Base-by-base conservation (phyloP, 192 early-diverging fungal species). In the Podila epigama region DNA sequence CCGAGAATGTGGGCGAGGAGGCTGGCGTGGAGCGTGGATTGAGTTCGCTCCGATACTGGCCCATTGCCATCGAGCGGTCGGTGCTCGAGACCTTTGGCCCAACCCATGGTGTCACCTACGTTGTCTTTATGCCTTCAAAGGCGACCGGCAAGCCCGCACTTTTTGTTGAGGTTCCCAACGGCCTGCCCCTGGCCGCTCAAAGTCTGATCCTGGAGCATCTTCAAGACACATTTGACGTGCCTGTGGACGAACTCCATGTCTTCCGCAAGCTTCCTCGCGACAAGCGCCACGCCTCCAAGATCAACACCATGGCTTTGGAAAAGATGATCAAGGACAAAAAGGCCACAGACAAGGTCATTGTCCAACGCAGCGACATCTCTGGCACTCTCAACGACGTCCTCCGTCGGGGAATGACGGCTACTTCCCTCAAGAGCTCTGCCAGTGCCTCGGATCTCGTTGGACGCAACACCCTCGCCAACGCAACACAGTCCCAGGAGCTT, bases 251-350 rank as follows among this genome's bases (percentile, higher is more conserved):
- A 48, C 65, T 75, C 3, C 72, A 75, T 12, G 72, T 75, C 35
- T 75, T 75, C 72, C 72, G 72, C 56, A 67, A 75, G 53, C 65
- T 75, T 41, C 72, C 72, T 4, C 53, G 72, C 28, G 72, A 75
- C 54, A 75, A 75, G 60, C 64, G 72, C 28, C 72, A 75, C 37
- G 72, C 59, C 13, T 75, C 72, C 59, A 75, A 75, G 65, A 75
- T 75, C 60, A 75, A 75, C 65, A 75, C 72, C 22, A 75, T 75
- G 72, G 72, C 72, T 16, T 22, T 75, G 16, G 61, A 42, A 8
- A 75, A 75, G 32, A 67, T 75, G 65, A 75, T 68, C 33, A 75
- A 63, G 42, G 54, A 68, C 44, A 75, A 68, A 36, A 75, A 75
- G 54, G 72, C 65, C 34, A 41, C 72, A 3, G 72, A 75, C 29